Conservation (phyloP, 331 rosid species). For the Rosa hybrid region DNA sequence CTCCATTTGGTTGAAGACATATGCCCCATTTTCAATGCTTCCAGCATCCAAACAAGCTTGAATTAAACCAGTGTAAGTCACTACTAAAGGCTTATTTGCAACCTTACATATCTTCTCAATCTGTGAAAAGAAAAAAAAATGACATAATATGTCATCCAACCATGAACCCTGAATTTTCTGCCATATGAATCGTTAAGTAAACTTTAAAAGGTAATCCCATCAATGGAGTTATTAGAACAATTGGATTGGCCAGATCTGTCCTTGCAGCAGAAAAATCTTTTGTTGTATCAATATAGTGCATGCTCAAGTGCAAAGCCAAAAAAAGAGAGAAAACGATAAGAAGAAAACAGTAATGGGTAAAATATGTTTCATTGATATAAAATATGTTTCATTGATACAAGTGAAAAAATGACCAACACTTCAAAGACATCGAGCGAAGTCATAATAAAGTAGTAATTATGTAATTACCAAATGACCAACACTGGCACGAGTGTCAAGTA, state of each 20-base stretch:
- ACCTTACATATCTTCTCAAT: constrained; percentile 88
- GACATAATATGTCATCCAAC: constrained; percentile 26
- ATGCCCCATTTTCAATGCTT: constrained; percentile 57
- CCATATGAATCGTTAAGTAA: neutral
- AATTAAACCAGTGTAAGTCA: constrained; percentile 91
- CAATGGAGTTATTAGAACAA: neutral
- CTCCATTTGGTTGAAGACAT: constrained; percentile 74
- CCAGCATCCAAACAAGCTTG: constrained; percentile 81
- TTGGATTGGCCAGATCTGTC: neutral
- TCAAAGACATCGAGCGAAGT: constrained; percentile 76
- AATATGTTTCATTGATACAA: neutral
- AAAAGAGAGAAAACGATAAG: neutral
- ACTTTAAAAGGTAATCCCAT: neutral
- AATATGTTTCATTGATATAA: neutral
- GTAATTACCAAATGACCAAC: too few species aligned
- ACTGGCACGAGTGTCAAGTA: neutral
- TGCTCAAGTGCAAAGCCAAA: neutral
- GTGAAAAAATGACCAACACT: neutral
- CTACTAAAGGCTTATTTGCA: constrained; percentile 91
- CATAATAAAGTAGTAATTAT: too few species aligned
- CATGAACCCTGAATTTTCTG: neutral
- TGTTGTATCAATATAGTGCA: neutral
- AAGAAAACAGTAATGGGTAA: neutral
- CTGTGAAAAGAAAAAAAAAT: constrained; percentile 47
- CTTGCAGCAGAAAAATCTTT: neutral